These are phyloP conservation scores for Fusarium oligoseptatum DNA, from an alignment of 2,329 filamentous ascomycete genomes.

Conservation along the genomic window DNA sequence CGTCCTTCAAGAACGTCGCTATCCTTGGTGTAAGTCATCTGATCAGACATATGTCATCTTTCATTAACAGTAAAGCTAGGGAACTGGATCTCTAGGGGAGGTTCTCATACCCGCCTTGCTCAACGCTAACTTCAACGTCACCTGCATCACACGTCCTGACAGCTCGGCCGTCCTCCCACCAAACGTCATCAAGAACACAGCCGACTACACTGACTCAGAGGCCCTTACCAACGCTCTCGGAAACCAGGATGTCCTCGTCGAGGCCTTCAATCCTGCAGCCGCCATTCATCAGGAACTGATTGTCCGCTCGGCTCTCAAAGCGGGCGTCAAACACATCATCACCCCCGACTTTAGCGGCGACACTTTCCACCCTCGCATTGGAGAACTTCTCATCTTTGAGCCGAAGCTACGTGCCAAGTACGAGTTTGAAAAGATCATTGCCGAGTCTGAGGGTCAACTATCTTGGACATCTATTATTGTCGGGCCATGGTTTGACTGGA, in stretches of 20 bases:
- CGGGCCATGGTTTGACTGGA: constrained; percentile 1
- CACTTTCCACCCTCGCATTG: not conserved
- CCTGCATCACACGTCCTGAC: not conserved
- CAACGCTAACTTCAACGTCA: not conserved
- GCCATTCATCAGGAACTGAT: not conserved
- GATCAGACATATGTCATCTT: no score
- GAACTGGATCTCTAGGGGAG: not conserved
- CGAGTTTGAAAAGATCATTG: not conserved
- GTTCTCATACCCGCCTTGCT: not conserved
- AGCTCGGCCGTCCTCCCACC: not conserved
- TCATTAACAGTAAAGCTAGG: not conserved
- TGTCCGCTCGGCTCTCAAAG: not conserved
- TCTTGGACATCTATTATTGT: not conserved
- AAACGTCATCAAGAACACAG: not conserved
- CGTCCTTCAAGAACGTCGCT: not conserved
- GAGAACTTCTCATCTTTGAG: not conserved
- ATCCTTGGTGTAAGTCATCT: not conserved
- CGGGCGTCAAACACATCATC: not conserved
- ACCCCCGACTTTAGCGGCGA: not conserved
- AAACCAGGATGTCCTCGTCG: not conserved
- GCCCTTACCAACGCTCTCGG: not conserved
- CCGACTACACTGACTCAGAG: not conserved
- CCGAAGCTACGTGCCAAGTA: not conserved
- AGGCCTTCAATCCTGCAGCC: not conserved
- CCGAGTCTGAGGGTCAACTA: not conserved